These are phyloP conservation scores for Diphasiastrum complanatum DNA, from an alignment of 83 land plant species.

Conservation along the genomic window DNA sequence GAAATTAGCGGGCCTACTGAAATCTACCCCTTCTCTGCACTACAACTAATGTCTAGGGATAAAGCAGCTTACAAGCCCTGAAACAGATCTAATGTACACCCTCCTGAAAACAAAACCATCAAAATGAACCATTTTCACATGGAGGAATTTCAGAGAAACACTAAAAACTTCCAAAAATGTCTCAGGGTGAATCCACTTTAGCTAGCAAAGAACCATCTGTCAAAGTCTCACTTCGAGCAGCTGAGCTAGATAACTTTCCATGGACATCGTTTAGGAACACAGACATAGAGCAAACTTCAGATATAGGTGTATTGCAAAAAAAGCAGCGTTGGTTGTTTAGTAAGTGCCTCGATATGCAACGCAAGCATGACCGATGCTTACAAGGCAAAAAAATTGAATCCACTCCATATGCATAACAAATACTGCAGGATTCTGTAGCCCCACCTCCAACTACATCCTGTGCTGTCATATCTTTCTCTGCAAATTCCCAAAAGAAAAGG, in stretches of 20 bases:
- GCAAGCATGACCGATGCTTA: slow-evolving; percentile 67
- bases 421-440: slow-evolving; percentile 53
- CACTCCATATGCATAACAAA: slow-evolving; percentile 69
- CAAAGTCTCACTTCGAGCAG: not conserved
- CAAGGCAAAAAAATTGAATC: slow-evolving; percentile 75
- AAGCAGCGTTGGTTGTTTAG: slow-evolving; percentile 89
- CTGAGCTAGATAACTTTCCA: slow-evolving; percentile 7
- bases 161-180: no score
- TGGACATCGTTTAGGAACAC: slow-evolving; percentile 1
- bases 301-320: slow-evolving; percentile 73
- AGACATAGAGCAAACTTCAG: slow-evolving; percentile 36
- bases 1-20: no score
- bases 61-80: no score
- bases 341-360: slow-evolving; percentile 87
- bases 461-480: slow-evolving; percentile 3
- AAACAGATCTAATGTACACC: no score
- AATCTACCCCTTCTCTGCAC: no score
- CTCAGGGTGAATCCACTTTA: no score
- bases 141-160: no score
- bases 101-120: no score
- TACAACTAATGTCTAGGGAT: no score
- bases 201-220: no score
- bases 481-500: no score
- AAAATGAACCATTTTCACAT: no score
- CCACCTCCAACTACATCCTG: slow-evolving; percentile 19